Percentiles rank a stretch among this genome's conserved stretches.
Evolutionary conservation across 305 asterid genomes (phyloP).

Genomic region (Fraxinus platypoda): DNA sequence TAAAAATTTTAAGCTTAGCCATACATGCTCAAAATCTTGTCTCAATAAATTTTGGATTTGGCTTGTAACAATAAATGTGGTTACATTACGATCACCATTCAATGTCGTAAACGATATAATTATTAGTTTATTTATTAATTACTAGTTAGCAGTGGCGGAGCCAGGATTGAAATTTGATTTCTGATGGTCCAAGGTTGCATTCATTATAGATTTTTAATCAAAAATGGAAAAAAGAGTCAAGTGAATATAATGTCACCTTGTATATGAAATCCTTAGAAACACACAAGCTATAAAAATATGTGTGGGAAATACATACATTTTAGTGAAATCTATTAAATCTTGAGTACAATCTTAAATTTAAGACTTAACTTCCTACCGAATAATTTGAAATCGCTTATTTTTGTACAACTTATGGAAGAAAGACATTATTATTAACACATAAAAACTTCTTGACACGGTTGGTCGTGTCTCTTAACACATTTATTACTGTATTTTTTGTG

Average conservation of each 20-base stretch:
- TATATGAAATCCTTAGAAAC: not conserved
- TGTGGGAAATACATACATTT: not conserved
- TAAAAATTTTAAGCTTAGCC: not conserved
- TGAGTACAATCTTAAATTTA: not conserved
- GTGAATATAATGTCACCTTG: not conserved
- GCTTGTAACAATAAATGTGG: not conserved
- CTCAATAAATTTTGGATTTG: not conserved
- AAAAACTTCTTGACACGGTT: not conserved
- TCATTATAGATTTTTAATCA: not conserved
- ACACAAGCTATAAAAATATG: not conserved
- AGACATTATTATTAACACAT: not conserved
- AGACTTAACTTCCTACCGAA: not conserved
- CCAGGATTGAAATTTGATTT: not conserved
- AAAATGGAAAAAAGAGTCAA: not conserved
- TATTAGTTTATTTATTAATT: not conserved
- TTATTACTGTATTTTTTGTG: not conserved
- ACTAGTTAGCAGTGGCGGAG: not conserved
- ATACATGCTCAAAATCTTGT: not conserved
- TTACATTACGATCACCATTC: no score
- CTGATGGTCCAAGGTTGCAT: not conserved
- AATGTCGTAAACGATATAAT: not conserved
- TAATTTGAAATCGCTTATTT: not conserved
- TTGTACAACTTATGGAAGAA: not conserved
- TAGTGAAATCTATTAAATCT: not conserved
- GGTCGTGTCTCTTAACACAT: not conserved